phyloP scores from a whole-genome alignment of 331 rosid genomes.

The Malus hybrid region DNA sequence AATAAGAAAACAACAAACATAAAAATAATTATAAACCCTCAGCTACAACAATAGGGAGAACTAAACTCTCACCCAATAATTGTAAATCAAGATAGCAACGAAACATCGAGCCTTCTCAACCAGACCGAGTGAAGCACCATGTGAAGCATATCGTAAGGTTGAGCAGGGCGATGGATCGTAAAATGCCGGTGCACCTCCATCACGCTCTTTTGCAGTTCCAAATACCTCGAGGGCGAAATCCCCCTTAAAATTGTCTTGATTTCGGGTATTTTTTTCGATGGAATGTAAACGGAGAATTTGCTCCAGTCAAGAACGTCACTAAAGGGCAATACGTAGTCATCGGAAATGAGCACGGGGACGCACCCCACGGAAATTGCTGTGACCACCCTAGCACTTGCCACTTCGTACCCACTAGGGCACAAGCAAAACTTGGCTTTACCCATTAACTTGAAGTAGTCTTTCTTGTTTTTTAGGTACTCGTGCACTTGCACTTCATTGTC shows the following conservation, averaged over 20 bases:
- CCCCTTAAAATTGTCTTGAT: constrained; percentile 44
- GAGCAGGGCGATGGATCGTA: constrained; percentile 50
- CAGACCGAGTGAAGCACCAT: constrained; percentile 86
- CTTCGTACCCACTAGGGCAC: constrained; percentile 92
- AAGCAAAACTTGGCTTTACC: constrained; percentile 57
- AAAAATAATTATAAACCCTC: no score
- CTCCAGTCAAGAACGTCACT: constrained; percentile 85
- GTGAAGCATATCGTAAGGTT: constrained; percentile 57
- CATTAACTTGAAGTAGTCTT: constrained; percentile 39
- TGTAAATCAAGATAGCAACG: not conserved
- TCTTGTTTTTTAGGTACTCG: constrained; percentile 33
- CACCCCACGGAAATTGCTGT: constrained; percentile 60
- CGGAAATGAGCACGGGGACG: constrained; percentile 70
- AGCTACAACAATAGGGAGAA: no score
- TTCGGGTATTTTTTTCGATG: constrained; percentile 40
- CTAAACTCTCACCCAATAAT: no score
- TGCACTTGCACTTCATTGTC: constrained; percentile 55
- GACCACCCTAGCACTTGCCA: constrained; percentile 80
- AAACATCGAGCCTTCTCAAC: constrained; percentile 32
- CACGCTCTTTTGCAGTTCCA: constrained; percentile 37
- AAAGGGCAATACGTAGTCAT: constrained; percentile 56
- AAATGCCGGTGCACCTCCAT: constrained; percentile 54
- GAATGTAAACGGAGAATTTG: constrained; percentile 48
- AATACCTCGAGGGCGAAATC: constrained; percentile 29
- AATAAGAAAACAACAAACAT: no score